Evolutionary conservation across 805 yeast species (phyloP).

Genomic region (Starmerella sp.): DNA sequence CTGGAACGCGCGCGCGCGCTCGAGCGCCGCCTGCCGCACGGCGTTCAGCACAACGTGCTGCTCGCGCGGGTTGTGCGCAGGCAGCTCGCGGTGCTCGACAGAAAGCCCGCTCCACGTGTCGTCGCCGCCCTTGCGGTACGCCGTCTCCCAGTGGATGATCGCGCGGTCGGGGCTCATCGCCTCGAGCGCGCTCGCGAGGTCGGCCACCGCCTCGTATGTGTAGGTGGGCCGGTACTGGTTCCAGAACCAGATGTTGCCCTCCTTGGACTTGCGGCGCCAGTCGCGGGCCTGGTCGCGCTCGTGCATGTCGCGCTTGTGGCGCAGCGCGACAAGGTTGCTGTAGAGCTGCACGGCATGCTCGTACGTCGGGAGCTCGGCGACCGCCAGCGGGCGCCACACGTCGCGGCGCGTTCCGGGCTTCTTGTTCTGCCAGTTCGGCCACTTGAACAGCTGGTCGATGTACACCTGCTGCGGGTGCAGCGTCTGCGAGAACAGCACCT

Average conservation of each 20-base stretch:
- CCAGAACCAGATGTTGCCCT: conserved; percentile 74
- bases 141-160: conserved; percentile 67
- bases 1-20: conserved; percentile 8
- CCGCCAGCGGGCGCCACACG: conserved; percentile 84
- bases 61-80: conserved; percentile 48
- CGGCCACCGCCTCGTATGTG: conserved; percentile 86
- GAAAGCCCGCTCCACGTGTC: conserved; percentile 53
- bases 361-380: conserved; percentile 35
- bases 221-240: conserved; percentile 85
- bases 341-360: conserved; percentile 62
- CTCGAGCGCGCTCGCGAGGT: conserved; percentile 58
- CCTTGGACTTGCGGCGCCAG: conserved; percentile 59
- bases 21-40: conserved; percentile 18
- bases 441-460: conserved; percentile 57
- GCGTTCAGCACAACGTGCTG: conserved; percentile 56
- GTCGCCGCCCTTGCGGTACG: conserved; percentile 78
- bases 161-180: conserved; percentile 34
- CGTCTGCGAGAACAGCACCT: conserved; percentile 77
- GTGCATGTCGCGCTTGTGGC: conserved; percentile 60
- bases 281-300: conserved; percentile 46
- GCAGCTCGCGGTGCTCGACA: conserved; percentile 51
- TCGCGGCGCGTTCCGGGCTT: conserved; percentile 72
- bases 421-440: conserved; percentile 85
- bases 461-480: conserved; percentile 42
- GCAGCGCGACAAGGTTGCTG: conserved; percentile 60